These are phyloP conservation scores for Multifurca ochricompacta DNA, from an alignment of 768 basidiomycete genomes.

Conservation along the genomic window DNA sequence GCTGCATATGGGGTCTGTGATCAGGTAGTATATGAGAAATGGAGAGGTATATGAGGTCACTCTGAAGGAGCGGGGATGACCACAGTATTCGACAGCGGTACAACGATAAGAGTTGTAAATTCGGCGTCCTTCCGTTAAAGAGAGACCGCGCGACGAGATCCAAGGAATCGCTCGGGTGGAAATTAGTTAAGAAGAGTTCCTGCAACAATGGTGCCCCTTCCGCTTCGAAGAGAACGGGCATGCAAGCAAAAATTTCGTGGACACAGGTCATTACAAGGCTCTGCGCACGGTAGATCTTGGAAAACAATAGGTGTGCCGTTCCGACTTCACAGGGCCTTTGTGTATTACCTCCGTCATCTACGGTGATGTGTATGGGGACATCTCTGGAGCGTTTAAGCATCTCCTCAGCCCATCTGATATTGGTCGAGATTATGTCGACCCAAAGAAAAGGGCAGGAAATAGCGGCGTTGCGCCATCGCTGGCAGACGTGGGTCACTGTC, in stretches of 20 bases:
- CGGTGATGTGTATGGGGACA: conserved; percentile 14
- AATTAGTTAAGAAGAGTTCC: conserved; percentile 12
- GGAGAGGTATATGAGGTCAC: conserved; percentile 17
- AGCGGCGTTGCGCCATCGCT: conserved; percentile 15
- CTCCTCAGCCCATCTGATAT: conserved; percentile 10
- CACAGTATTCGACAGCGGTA: conserved; percentile 12
- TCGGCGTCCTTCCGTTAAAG: conserved; percentile 8
- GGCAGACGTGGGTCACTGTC: conserved; percentile 17
- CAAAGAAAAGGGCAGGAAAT: conserved; percentile 14
- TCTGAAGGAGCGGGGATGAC: conserved; percentile 16
- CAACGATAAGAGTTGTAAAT: conserved; percentile 9
- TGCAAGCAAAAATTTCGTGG: neutral
- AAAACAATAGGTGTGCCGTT: conserved; percentile 4
- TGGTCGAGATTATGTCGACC: conserved; percentile 16
- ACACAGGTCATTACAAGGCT: conserved; percentile 12
- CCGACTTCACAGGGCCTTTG: conserved; percentile 5
- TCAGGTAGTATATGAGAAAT: conserved; percentile 12
- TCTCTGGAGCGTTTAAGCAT: conserved; percentile 17
- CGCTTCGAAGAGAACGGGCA: conserved; percentile 9
- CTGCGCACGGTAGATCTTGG: conserved; percentile 12
- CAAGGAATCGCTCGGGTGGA: conserved; percentile 1
- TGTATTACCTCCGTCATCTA: conserved; percentile 3
- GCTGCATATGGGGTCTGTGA: neutral
- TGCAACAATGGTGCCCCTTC: conserved; percentile 9
- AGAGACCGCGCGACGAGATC: conserved; percentile 6